These are phyloP conservation scores for Didymella sp. DNA, from an alignment of 2,329 filamentous ascomycete species.

Conservation along the genomic window DNA sequence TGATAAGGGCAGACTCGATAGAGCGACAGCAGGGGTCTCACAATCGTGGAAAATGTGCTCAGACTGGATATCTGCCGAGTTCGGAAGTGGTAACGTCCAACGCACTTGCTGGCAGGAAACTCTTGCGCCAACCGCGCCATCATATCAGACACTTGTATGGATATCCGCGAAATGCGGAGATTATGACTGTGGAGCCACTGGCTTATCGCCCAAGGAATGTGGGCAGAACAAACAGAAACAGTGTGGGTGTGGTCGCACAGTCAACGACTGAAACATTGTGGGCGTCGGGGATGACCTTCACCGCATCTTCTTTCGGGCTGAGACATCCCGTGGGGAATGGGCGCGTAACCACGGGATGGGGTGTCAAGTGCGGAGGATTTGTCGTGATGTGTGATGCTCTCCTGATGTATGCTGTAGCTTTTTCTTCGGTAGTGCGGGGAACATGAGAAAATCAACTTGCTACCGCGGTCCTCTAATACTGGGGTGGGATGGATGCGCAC, in stretches of 20 bases:
- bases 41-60: constrained; percentile 8
- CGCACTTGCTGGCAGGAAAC: constrained; percentile 3
- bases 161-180: constrained; percentile 21
- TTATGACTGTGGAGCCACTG: constrained; percentile 16
- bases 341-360: constrained; percentile 20
- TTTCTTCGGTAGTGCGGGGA: constrained; percentile 29
- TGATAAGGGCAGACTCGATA: constrained; percentile 15
- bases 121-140: constrained; percentile 17
- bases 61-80: constrained; percentile 21
- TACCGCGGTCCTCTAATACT: constrained; percentile 5
- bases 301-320: constrained; percentile 18
- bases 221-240: constrained; percentile 22
- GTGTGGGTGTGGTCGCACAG: constrained; percentile 22
- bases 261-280: constrained; percentile 18
- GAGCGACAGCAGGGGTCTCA: constrained; percentile 10
- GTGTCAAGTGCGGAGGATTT: constrained; percentile 23
- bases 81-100: constrained; percentile 17
- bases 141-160: constrained; percentile 8
- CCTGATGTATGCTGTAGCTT: constrained; percentile 19
- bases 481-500: constrained; percentile 10
- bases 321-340: constrained; percentile 24
- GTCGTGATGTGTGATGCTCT: constrained; percentile 26
- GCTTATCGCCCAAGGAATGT: constrained; percentile 32
- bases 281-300: constrained; percentile 18
- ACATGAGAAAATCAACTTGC: constrained; percentile 7